Evolutionary conservation across 768 basidiomycete genomes (phyloP).

Genomic region (Hydnum rufescens): DNA sequence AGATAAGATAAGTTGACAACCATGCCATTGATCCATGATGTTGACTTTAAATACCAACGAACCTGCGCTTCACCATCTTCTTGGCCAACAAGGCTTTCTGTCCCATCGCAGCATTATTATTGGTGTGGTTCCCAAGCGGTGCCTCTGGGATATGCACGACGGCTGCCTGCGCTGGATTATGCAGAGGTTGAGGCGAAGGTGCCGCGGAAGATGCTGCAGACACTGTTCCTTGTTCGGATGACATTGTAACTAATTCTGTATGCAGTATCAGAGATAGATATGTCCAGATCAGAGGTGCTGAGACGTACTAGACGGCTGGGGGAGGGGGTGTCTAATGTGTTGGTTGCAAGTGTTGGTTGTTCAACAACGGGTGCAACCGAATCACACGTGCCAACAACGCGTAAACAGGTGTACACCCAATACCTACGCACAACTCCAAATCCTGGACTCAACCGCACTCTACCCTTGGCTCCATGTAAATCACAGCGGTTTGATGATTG

Average conservation of each 20-base stretch:
- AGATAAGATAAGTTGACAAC: slow-evolving; percentile 2
- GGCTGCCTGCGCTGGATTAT: slow-evolving; percentile 68
- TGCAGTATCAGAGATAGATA: too few species aligned
- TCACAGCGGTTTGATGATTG: too few species aligned
- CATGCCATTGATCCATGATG: slow-evolving; percentile 7
- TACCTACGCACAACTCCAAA: too few species aligned
- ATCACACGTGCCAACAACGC: too few species aligned
- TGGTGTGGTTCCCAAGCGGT: slow-evolving; percentile 48
- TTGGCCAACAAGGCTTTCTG: slow-evolving; percentile 85
- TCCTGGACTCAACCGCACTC: too few species aligned
- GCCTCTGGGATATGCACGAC: slow-evolving; percentile 61
- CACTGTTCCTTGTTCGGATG: not conserved
- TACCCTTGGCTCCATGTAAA: too few species aligned
- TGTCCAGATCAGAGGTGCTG: too few species aligned
- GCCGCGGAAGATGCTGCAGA: slow-evolving; percentile 6
- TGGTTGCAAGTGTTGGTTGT: too few species aligned
- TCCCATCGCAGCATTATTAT: slow-evolving; percentile 41
- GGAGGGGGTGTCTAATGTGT: too few species aligned
- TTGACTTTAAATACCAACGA: slow-evolving; percentile 18
- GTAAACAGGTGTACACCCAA: too few species aligned
- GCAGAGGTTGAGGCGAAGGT: slow-evolving; percentile 50
- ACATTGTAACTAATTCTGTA: not conserved
- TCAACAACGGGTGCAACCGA: too few species aligned
- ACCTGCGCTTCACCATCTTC: slow-evolving; percentile 81
- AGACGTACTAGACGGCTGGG: too few species aligned